These are phyloP conservation scores for Ogataea saltuana DNA, from an alignment of 805 yeast species.

Conservation along the genomic window DNA sequence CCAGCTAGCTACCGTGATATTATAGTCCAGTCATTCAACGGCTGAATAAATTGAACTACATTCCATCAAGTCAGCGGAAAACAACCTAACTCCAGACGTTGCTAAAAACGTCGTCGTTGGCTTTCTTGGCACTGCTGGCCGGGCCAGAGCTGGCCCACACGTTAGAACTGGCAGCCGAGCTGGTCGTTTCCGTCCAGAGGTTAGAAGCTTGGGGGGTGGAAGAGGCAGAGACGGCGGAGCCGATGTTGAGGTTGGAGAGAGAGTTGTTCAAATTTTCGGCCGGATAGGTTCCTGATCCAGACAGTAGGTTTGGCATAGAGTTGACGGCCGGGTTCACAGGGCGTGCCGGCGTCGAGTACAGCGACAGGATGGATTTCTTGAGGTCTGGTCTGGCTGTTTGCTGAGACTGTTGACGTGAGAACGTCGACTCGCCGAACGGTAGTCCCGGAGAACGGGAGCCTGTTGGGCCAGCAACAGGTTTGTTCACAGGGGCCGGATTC, in stretches of 20 bases:
- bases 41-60: no score
- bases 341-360: constrained; percentile 64
- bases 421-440: constrained; percentile 8
- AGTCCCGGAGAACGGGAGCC: constrained; percentile 7
- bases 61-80: no score
- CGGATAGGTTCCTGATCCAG: neutral
- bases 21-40: no score
- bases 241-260: constrained; percentile 8
- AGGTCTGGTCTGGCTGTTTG: constrained; percentile 67
- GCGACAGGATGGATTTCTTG: constrained; percentile 86
- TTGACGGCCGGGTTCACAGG: constrained; percentile 16
- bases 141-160: constrained; percentile 17
- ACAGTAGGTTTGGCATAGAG: constrained; percentile 14
- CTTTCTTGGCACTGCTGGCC: constrained; percentile 9
- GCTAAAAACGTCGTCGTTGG: constrained; percentile 32
- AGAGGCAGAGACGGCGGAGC: no score
- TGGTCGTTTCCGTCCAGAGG: constrained; percentile 1
- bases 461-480: constrained; percentile 9
- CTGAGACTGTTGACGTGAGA: constrained; percentile 15
- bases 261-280: constrained; percentile 7
- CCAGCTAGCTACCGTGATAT: no score
- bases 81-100: constrained; percentile 33
- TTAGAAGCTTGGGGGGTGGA: constrained; percentile 1
- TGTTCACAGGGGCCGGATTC: no score
- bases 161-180: constrained; percentile 11